phyloP scores from a whole-genome alignment of 2,329 filamentous ascomycete species.

The Cladosporium sp. region DNA sequence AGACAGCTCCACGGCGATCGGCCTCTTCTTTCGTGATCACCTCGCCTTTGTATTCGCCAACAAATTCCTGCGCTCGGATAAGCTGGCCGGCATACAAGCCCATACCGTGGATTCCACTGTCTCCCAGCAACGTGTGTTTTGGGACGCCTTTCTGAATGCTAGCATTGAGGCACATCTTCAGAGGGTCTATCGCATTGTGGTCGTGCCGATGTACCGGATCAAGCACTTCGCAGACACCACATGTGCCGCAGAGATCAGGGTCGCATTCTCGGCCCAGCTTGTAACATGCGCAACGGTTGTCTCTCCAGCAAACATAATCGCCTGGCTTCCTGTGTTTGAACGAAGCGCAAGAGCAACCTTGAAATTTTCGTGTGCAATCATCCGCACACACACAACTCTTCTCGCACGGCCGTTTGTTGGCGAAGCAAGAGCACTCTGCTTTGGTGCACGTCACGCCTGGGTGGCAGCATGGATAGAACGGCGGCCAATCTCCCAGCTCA shows the following conservation, averaged over 20 bases:
- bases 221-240: slow-evolving; percentile 67
- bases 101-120: slow-evolving; percentile 72
- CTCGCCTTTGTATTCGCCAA: slow-evolving; percentile 81
- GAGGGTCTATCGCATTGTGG: slow-evolving; percentile 44
- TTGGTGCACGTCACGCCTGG: slow-evolving; percentile 63
- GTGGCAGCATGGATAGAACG: slow-evolving; percentile 67
- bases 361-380: slow-evolving; percentile 55
- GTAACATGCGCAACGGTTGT: slow-evolving; percentile 64
- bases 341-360: slow-evolving; percentile 42
- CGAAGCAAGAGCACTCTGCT: slow-evolving; percentile 62
- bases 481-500: slow-evolving; percentile 49
- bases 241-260: slow-evolving; percentile 69
- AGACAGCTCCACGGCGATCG: slow-evolving; percentile 67
- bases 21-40: slow-evolving; percentile 70
- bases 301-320: slow-evolving; percentile 40
- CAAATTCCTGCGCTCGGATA: slow-evolving; percentile 67
- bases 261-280: slow-evolving; percentile 78
- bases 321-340: background rate
- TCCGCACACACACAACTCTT: slow-evolving; percentile 68
- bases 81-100: slow-evolving; percentile 72
- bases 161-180: slow-evolving; percentile 69
- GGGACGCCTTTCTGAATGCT: slow-evolving; percentile 66
- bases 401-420: slow-evolving; percentile 66
- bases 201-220: slow-evolving; percentile 67
- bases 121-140: slow-evolving; percentile 67